Base-by-base conservation (phyloP, 2,329 filamentous ascomycete species). In the Colletotrichum spaethianum region DNA sequence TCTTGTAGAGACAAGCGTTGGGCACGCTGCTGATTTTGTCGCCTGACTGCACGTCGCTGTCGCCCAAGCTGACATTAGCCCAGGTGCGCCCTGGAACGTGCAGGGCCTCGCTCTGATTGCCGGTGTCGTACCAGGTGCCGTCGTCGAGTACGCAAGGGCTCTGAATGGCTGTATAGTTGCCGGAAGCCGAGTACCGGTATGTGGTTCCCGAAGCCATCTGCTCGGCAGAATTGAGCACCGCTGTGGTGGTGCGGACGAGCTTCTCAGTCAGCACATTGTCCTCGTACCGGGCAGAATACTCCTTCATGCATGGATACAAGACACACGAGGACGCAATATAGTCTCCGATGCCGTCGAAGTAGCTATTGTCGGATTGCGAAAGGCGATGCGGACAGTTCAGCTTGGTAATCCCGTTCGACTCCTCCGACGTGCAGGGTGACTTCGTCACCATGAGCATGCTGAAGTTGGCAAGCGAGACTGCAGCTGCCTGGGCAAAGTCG, bases 1-100 rank as follows among this genome's bases (percentile, higher is more conserved):
- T 69, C 1, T 69, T 72, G 59, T 72, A 69, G 9, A 72, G 56
- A 20, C 69, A 72, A 8, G 59, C 57, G 20, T 72, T 72, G 2
- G 69, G 69, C 8, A 46, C 64, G 3, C 20, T 33, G 20, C 14
- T 26, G 20, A 59, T 1, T 0, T 36, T 52, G 20, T 31, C 44
- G 20, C 31, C 62, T 6, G 14, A 1, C 26, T 4, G 14, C 4
- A 7, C 38, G 62, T 23, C 16, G 59, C 52, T 69, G 23, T 3
- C 26, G 1, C 12, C 20, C 42, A 23, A 4, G 65, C 57, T 69
- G 18, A 69, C 6, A 28, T 72, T 69, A 3, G 69, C 18, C 69
- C 69, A 72, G 1, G 46, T 63, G 16, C 69, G 64, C 0, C 64
- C 65, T 0, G 69, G 59, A 1, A 63, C 1, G 18, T 63, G 33